A percentile compares a stretch with the other conserved stretches of the same genome.
Evolutionary conservation across 2,329 filamentous ascomycete genomes (phyloP).

Genomic region (Fusarium odoratissimum): DNA sequence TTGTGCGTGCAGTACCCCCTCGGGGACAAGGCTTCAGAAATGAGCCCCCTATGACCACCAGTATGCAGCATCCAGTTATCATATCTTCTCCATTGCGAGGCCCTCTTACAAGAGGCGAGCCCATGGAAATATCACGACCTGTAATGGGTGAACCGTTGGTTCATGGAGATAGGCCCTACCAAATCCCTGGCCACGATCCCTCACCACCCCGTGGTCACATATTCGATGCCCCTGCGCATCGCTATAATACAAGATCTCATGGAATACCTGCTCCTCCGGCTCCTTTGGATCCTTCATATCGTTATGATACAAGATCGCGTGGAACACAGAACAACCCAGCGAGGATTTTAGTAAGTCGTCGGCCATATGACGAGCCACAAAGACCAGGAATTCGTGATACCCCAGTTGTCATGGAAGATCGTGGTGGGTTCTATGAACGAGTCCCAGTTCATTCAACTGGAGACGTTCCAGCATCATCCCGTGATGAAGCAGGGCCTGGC

Average conservation of each 20-base stretch:
- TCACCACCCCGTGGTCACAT: conserved; percentile 19
- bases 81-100: conserved; percentile 37
- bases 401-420: conserved; percentile 55
- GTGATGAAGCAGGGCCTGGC: conserved; percentile 26
- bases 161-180: conserved; percentile 17
- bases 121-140: conserved; percentile 23
- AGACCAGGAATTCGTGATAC: conserved; percentile 48
- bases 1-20: conserved; percentile 50
- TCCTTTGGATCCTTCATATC: conserved; percentile 8
- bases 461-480: conserved; percentile 13
- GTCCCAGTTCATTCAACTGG: conserved; percentile 37
- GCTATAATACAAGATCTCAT: conserved; percentile 12
- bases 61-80: conserved; percentile 37
- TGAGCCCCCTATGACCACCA: conserved; percentile 30
- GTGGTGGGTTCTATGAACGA: conserved; percentile 53
- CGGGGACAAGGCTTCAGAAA: conserved; percentile 41
- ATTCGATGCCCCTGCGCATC: conserved; percentile 22
- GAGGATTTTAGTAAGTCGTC: conserved; percentile 39
- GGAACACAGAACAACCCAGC: conserved; percentile 30
- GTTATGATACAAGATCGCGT: conserved; percentile 23
- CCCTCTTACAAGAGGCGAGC: conserved; percentile 29
- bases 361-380: conserved; percentile 48
- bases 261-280: not conserved
- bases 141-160: conserved; percentile 28
- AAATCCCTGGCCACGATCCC: conserved; percentile 18